These are phyloP conservation scores for Plasmodium vivax DNA, from an alignment of 169 alveolate genomes.

Conservation along the genomic window DNA sequence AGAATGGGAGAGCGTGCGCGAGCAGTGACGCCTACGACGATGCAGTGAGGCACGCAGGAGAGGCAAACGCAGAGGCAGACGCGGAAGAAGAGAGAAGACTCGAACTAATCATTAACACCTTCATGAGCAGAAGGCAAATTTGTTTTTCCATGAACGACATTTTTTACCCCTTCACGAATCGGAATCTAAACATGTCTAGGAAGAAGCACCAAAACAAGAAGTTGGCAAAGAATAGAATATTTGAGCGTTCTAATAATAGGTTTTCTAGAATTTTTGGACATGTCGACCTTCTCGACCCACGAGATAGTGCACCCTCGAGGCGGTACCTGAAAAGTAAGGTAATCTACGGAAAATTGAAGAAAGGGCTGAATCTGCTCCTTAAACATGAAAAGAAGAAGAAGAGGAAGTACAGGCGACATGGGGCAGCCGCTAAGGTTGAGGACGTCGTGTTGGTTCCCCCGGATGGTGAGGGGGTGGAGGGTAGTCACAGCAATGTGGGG, in stretches of 20 bases:
- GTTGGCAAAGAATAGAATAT: background rate
- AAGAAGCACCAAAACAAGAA: constrained; percentile 41
- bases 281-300: background rate
- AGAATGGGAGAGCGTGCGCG: background rate
- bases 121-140: constrained; percentile 16
- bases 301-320: constrained; percentile 1
- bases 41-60: background rate
- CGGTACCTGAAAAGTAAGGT: constrained; percentile 27
- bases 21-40: background rate
- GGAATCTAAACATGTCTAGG: constrained; percentile 5
- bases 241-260: background rate
- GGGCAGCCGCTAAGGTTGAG: background rate
- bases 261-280: background rate
- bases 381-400: constrained; percentile 48
- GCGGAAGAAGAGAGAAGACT: constrained; percentile 22
- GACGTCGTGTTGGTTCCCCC: background rate
- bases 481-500: background rate
- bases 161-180: constrained; percentile 45
- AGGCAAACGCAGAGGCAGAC: background rate
- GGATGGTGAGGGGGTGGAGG: background rate
- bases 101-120: constrained; percentile 17
- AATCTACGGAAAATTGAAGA: constrained; percentile 23
- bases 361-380: constrained; percentile 26
- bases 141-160: constrained; percentile 37
- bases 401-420: constrained; percentile 6